Evolutionary conservation across 2,329 filamentous ascomycete species (phyloP), one percentile per base, ranked within the genome.

Genomic region (Cordyceps javanica): DNA sequence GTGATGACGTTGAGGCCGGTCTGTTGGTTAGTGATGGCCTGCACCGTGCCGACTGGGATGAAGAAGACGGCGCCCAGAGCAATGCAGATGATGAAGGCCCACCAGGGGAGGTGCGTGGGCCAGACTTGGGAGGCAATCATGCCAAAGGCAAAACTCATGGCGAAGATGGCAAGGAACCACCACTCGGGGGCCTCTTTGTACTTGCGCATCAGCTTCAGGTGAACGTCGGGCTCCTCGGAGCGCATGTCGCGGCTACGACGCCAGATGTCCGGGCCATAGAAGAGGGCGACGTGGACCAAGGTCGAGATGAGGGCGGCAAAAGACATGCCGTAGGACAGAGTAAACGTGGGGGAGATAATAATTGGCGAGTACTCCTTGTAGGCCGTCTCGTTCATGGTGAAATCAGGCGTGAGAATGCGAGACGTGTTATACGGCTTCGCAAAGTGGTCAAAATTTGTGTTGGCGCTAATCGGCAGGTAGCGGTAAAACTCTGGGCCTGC

Each of bases 301-400:
- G 83, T 76, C 1, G 81, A 72, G 2, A 80, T 69, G 19, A 85
- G 75, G 4, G 76, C 73, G 4, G 82, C 82, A 63, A 86, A 86
- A 1, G 76, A 78, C 54, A 85, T 72, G 32, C 80, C 82, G 62
- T 85, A 86, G 3, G 72, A 74, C 13, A 85, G 65, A 3, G 76
- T 72, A 62, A 83, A 84, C 0, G 80, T 80, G 0, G 81, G 80
- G 0, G 78, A 80, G 34, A 85, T 63, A 58, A 78, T 75, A 23
- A 81, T 70, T 5, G 78, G 79, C 0, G 77, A 87, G 67, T 88
- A 87, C 3, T 70, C 71, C 55, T 75, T 68, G 67, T 88, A 87
- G 16, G 79, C 79, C 2, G 72, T 73, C 59, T 77, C 73, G 66
- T 87, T 77, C 52, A 87, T 76, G 13, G 76, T 74, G 59, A 74